phyloP scores from a whole-genome alignment of 345 rosid species.

The Acer campestre region DNA sequence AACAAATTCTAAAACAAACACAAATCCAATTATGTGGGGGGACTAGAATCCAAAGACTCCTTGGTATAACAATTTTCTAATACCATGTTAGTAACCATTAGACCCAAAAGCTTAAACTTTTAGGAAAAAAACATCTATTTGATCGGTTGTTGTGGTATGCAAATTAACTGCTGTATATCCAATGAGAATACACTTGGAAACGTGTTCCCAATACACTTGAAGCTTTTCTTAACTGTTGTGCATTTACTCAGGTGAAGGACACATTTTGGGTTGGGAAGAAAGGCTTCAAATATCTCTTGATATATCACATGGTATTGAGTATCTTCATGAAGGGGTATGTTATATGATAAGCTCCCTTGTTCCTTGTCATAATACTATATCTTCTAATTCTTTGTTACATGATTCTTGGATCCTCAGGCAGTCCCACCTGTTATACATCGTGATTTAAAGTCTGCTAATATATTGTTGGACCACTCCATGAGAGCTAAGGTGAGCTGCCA shows the following conservation, averaged over 20 bases:
- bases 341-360: background rate
- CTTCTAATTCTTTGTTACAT: background rate
- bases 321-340: conserved; percentile 91
- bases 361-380: background rate
- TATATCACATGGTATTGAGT: conserved; percentile 89
- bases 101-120: too few relatives aligned
- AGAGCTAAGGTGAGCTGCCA: conserved; percentile 74
- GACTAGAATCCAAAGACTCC: too few relatives aligned
- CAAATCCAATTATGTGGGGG: too few relatives aligned
- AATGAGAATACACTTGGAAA: background rate
- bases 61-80: too few relatives aligned
- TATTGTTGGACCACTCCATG: conserved; percentile 81
- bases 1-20: too few relatives aligned
- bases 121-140: background rate
- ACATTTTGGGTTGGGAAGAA: conserved; percentile 72
- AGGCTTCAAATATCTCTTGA: conserved; percentile 85
- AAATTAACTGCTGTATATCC: background rate
- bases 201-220: background rate
- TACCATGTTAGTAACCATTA: too few relatives aligned
- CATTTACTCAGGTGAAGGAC: conserved; percentile 46
- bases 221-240: conserved; percentile 9
- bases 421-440: conserved; percentile 95
- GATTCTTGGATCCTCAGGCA: conserved; percentile 51
- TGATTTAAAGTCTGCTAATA: conserved; percentile 93
- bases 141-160: background rate